phyloP scores from a whole-genome alignment of 768 basidiomycete species.

The Hebeloma cylindrosporum region DNA sequence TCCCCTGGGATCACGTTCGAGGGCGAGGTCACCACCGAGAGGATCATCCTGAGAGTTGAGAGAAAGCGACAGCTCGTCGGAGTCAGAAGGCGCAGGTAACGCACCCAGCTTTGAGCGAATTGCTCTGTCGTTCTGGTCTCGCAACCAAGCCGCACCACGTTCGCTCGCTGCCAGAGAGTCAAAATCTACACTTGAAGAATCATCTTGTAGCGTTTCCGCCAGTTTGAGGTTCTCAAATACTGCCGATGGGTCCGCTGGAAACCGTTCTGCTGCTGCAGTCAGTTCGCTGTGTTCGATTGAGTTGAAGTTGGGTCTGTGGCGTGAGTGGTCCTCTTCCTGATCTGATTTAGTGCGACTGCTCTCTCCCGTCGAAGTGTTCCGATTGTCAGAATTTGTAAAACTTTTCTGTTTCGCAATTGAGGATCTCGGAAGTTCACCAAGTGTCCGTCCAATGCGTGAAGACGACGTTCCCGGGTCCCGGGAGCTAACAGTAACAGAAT shows the following conservation, averaged over 20 bases:
- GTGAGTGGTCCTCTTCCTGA: too few species aligned
- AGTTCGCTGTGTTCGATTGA: slow-evolving; percentile 25
- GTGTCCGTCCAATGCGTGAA: slow-evolving; percentile 15
- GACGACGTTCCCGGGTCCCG: slow-evolving; percentile 46
- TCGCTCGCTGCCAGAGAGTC: slow-evolving; percentile 53
- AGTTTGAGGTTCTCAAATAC: slow-evolving; percentile 60
- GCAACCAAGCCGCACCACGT: slow-evolving; percentile 78
- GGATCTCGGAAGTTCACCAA: slow-evolving; percentile 9
- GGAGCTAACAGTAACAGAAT: slow-evolving; percentile 75
- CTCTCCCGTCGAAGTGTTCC: slow-evolving; percentile 11
- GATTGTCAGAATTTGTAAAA: slow-evolving; percentile 15
- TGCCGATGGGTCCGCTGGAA: slow-evolving; percentile 42
- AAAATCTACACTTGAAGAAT: slow-evolving; percentile 41
- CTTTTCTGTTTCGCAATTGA: slow-evolving; percentile 22
- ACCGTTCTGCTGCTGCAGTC: slow-evolving; percentile 27
- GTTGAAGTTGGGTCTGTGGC: too few species aligned
- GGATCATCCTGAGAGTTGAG: slow-evolving; percentile 37
- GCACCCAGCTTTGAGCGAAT: slow-evolving; percentile 61
- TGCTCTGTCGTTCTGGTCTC: slow-evolving; percentile 73
- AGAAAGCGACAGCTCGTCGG: slow-evolving; percentile 48
- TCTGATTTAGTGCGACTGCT: background rate
- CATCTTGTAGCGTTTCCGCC: slow-evolving; percentile 43
- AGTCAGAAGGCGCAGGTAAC: slow-evolving; percentile 56
- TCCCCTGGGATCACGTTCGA: slow-evolving; percentile 67
- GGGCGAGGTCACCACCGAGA: slow-evolving; percentile 60